Percentiles rank a stretch among this genome's conserved stretches.
Conservation (phyloP, 148 eudicot genomes). For the Chenopodium formosanum region DNA sequence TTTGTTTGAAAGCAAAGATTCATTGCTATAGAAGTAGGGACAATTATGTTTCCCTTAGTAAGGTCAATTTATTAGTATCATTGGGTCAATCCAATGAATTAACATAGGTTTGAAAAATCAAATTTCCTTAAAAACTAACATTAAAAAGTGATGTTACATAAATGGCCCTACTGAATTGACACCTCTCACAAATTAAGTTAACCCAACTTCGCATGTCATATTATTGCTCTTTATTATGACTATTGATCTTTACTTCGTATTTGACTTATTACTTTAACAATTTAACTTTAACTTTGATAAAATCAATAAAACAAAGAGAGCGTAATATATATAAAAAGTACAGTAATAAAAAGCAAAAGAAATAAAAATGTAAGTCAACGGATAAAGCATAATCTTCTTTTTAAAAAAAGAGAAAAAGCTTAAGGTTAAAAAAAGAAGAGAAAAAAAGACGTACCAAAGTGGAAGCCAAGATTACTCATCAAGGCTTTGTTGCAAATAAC, state of each 20-base stretch:
- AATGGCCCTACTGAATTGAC: too few species aligned
- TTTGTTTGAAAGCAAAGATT: slow-evolving; percentile 9
- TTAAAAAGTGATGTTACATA: too few species aligned
- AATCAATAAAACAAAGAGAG: too few species aligned
- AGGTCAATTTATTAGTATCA: neutral
- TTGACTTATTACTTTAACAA: too few species aligned
- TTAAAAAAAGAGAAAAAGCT: neutral
- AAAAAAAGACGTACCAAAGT: slow-evolving; percentile 48
- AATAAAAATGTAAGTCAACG: neutral
- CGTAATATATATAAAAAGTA: neutral
- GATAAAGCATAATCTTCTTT: neutral
- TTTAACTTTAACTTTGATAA: too few species aligned
- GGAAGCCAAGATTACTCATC: slow-evolving; percentile 78
- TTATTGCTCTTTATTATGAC: too few species aligned
- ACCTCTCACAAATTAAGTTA: too few species aligned
- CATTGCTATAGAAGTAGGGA: neutral
- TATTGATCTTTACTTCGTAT: too few species aligned
- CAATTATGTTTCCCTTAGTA: slow-evolving; percentile 8
- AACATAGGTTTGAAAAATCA: too few species aligned
- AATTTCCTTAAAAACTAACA: too few species aligned
- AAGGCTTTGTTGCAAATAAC: slow-evolving; percentile 84
- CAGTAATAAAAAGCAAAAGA: neutral
- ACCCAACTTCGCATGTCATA: too few species aligned
- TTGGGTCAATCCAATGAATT: too few species aligned
- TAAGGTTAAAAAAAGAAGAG: neutral